A percentile compares a stretch with the other conserved stretches of the same genome.
phyloP scores from a whole-genome alignment of 2,329 filamentous ascomycete genomes.

The Bipolaris gigantea region DNA sequence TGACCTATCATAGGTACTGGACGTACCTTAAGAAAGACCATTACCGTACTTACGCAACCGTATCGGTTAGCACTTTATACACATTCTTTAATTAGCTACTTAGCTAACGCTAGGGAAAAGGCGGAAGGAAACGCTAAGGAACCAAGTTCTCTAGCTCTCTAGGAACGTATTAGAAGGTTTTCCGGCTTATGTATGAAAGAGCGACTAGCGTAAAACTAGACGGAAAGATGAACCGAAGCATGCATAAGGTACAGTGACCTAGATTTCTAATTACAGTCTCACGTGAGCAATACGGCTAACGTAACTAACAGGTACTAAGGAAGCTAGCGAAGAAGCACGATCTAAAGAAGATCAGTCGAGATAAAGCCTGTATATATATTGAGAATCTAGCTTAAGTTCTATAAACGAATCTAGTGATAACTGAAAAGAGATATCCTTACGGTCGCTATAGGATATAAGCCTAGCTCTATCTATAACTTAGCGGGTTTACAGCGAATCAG shows the following conservation, averaged over 20 bases:
- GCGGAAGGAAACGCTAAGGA: too few species aligned
- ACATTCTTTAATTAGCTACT: too few species aligned
- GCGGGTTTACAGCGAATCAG: constrained; percentile 17
- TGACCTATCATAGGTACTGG: constrained; percentile 17
- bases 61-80: constrained; percentile 3
- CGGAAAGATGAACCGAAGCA: constrained; percentile 3
- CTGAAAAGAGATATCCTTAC: constrained; percentile 15
- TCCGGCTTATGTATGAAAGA: too few species aligned
- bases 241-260: constrained; percentile 12
- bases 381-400: constrained; percentile 21
- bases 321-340: constrained; percentile 22
- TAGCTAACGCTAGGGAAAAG: too few species aligned
- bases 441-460: constrained; percentile 21
- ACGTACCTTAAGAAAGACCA: constrained; percentile 13
- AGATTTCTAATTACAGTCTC: neutral
- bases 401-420: constrained; percentile 21
- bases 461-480: constrained; percentile 20
- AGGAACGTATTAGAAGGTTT: too few species aligned
- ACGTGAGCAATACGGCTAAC: constrained; percentile 11
- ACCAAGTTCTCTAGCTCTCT: too few species aligned
- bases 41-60: constrained; percentile 5
- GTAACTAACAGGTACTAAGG: constrained; percentile 13
- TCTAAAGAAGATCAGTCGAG: neutral
- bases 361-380: constrained; percentile 21
- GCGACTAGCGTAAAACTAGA: too few species aligned